phyloP scores from a whole-genome alignment of 805 yeast species.

The Zygosaccharomyces siamensis region DNA sequence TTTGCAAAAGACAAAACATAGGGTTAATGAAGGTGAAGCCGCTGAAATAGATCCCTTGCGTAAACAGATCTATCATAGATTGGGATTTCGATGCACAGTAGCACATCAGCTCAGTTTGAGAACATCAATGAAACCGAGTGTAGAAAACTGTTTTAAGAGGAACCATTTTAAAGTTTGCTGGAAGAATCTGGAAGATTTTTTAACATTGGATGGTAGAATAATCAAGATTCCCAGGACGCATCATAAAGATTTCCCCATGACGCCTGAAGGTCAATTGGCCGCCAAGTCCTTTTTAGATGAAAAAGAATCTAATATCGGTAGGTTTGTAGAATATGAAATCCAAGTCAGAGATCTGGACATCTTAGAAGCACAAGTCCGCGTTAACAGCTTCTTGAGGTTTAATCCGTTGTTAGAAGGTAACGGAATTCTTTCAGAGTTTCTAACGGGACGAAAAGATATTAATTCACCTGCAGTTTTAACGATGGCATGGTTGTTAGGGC shows the following conservation, averaged over 20 bases:
- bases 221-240: constrained; percentile 25
- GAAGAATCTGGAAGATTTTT: constrained; percentile 18
- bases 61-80: constrained; percentile 18
- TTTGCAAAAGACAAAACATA: constrained; percentile 29
- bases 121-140: constrained; percentile 16
- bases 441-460: constrained; percentile 29
- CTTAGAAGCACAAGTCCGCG: constrained; percentile 30
- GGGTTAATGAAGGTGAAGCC: constrained; percentile 22
- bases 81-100: constrained; percentile 22
- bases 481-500: constrained; percentile 40
- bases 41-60: constrained; percentile 17
- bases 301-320: constrained; percentile 22
- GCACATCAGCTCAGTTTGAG: constrained; percentile 22
- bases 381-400: constrained; percentile 34
- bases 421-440: constrained; percentile 29
- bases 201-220: constrained; percentile 22
- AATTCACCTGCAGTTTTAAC: constrained; percentile 23
- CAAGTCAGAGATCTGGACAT: constrained; percentile 38
- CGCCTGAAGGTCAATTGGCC: constrained; percentile 21
- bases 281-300: constrained; percentile 30
- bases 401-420: constrained; percentile 37
- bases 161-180: constrained; percentile 20
- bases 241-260: constrained; percentile 23
- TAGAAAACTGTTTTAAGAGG: constrained; percentile 22
- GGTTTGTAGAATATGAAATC: constrained; percentile 37